These are phyloP conservation scores for Hericium rajendrae DNA, from an alignment of 768 basidiomycete species.

Conservation along the genomic window DNA sequence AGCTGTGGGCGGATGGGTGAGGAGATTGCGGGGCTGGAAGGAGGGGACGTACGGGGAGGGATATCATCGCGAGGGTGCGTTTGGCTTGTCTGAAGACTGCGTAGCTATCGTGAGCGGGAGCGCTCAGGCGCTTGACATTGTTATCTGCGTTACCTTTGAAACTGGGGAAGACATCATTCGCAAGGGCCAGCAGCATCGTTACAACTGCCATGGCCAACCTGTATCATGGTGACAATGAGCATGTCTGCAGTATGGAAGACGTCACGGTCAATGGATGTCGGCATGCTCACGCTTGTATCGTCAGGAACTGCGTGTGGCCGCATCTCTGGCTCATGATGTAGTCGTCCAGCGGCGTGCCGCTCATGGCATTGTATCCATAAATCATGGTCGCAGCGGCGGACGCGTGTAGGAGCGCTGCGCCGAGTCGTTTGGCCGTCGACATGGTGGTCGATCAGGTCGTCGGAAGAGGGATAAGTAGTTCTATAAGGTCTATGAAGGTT, in stretches of 20 bases:
- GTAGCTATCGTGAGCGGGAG: background rate
- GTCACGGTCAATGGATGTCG: background rate
- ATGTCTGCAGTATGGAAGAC: background rate
- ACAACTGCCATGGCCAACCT: constrained; percentile 30
- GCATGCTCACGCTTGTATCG: constrained; percentile 58
- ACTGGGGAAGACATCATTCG: constrained; percentile 32
- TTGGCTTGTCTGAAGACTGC: constrained; percentile 38
- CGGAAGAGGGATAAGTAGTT: too few relatives aligned
- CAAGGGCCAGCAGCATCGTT: constrained; percentile 31
- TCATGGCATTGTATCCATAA: constrained; percentile 24
- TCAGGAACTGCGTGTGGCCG: constrained; percentile 65
- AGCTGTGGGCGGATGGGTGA: constrained; percentile 20
- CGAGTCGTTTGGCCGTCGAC: too few relatives aligned
- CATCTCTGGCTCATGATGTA: constrained; percentile 41
- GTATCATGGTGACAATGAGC: background rate
- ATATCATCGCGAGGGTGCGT: constrained; percentile 48
- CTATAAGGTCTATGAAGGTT: too few relatives aligned
- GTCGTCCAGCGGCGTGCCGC: constrained; percentile 11
- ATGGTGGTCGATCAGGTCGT: too few relatives aligned
- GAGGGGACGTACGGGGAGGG: constrained; percentile 46
- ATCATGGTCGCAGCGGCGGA: constrained; percentile 24
- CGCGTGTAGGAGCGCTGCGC: constrained; percentile 19
- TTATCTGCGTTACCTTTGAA: constrained; percentile 22
- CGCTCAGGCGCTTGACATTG: background rate
- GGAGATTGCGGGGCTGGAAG: background rate